These are phyloP conservation scores for Theileria equi DNA, from an alignment of 169 alveolate genomes.

Conservation along the genomic window DNA sequence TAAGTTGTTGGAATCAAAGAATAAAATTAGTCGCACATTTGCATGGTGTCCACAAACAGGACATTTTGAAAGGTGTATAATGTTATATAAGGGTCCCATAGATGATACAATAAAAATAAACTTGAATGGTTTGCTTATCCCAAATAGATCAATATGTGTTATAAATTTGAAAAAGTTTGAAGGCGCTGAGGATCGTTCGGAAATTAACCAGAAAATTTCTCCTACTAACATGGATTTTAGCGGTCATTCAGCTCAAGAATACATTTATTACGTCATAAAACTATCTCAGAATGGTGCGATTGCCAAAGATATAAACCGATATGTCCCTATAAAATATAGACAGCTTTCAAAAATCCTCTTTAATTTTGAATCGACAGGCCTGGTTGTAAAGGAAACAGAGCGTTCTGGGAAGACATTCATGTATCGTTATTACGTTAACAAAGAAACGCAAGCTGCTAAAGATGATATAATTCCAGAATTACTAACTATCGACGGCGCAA, in stretches of 20 bases:
- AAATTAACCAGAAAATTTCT: neutral
- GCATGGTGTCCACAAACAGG: constrained; percentile 65
- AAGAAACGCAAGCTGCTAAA: neutral
- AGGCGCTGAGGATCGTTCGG: neutral
- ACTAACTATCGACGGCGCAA: neutral
- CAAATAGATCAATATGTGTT: neutral
- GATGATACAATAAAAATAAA: neutral
- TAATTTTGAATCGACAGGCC: constrained; percentile 8
- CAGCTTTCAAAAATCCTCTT: neutral
- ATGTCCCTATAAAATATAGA: constrained; percentile 27
- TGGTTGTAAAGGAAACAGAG: constrained; percentile 13
- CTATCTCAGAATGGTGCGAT: constrained; percentile 11
- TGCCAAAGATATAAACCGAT: constrained; percentile 24
- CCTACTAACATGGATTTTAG: neutral
- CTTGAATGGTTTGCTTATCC: neutral
- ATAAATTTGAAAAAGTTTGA: neutral
- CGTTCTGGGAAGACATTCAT: constrained; percentile 49
- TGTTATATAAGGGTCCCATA: constrained; percentile 1
- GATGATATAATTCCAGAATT: neutral
- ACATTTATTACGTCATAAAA: constrained; percentile 33
- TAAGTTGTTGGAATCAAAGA: constrained; percentile 23
- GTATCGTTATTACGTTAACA: constrained; percentile 19
- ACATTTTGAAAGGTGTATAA: constrained; percentile 49
- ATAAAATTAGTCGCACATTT: constrained; percentile 29
- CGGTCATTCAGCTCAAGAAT: constrained; percentile 47